Conservation (phyloP, 495 filamentous ascomycete species). For the Acidomyces sp. region DNA sequence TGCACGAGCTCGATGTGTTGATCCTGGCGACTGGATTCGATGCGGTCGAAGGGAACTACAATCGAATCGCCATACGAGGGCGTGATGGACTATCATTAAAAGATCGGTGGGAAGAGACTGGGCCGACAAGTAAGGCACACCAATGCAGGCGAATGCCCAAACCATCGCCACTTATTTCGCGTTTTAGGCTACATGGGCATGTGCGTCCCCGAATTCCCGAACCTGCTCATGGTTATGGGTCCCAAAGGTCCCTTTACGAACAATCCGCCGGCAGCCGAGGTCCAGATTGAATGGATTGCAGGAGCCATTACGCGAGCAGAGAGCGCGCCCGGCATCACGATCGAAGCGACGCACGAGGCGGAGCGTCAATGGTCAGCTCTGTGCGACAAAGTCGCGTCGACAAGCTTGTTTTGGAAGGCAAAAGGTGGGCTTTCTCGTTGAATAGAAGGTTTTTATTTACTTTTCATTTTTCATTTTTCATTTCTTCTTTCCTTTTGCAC, state of each 20-base stretch:
- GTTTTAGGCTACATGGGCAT: conserved; percentile 17
- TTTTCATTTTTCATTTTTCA: too few species aligned
- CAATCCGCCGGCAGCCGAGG: conserved; percentile 12
- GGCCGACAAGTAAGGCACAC: conserved; percentile 13
- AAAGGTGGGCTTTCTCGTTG: too few species aligned
- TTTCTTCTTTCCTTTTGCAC: too few species aligned
- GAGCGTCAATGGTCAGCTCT: conserved; percentile 7
- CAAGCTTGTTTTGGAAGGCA: neutral
- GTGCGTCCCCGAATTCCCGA: conserved; percentile 14
- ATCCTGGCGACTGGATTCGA: conserved; percentile 22
- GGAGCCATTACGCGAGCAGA: conserved; percentile 5
- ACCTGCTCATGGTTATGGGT: conserved; percentile 17
- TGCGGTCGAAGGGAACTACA: conserved; percentile 13
- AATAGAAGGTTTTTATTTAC: too few species aligned
- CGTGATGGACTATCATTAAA: conserved; percentile 5
- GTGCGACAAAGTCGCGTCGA: conserved; percentile 5
- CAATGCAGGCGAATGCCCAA: too few species aligned
- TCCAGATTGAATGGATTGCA: conserved; percentile 17
- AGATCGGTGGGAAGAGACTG: conserved; percentile 10
- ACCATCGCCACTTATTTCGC: too few species aligned
- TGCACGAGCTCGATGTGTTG: conserved; percentile 17
- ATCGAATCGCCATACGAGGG: conserved; percentile 10
- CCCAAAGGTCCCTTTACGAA: conserved; percentile 19
- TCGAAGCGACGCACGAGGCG: conserved; percentile 13
- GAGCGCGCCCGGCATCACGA: neutral